Conservation (phyloP, 1,284 basidiomycete genomes). For the Apiotrichum montevideense region DNA sequence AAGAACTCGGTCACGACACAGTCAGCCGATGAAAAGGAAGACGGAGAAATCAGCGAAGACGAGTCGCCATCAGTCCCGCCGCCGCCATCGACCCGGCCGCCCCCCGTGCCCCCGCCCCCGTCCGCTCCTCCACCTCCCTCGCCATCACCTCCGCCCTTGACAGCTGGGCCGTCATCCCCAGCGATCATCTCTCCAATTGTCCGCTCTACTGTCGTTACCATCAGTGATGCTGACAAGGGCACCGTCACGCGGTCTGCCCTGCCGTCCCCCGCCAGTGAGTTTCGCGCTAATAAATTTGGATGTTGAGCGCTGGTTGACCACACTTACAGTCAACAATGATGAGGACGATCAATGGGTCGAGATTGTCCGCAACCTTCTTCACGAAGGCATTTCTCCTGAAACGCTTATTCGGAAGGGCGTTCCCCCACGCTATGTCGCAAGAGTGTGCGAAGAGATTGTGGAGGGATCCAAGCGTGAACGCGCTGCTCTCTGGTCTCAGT, state of each 20-base stretch:
- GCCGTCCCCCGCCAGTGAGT: constrained; percentile 1
- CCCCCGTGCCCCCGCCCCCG: background rate
- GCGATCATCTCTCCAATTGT: background rate
- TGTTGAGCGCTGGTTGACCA: background rate
- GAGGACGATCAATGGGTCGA: constrained; percentile 32
- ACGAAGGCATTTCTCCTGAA: constrained; percentile 29
- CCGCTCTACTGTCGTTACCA: constrained; percentile 12
- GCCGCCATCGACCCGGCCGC: background rate
- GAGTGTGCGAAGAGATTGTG: constrained; percentile 37
- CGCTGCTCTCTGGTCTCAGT: constrained; percentile 19
- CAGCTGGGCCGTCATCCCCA: no score
- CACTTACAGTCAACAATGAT: constrained; percentile 11
- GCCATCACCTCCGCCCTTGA: background rate
- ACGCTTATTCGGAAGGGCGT: constrained; percentile 29
- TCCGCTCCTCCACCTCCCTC: background rate
- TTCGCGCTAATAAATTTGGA: no score
- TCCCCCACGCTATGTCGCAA: constrained; percentile 25
- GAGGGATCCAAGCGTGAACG: constrained; percentile 19
- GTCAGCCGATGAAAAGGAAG: constrained; percentile 5
- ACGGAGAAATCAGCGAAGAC: constrained; percentile 15
- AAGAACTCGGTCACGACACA: background rate
- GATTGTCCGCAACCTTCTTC: constrained; percentile 31
- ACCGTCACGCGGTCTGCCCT: background rate
- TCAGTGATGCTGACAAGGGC: constrained; percentile 4
- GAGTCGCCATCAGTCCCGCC: background rate